Conservation (phyloP, 345 rosid genomes). For the Syzygium grande region DNA sequence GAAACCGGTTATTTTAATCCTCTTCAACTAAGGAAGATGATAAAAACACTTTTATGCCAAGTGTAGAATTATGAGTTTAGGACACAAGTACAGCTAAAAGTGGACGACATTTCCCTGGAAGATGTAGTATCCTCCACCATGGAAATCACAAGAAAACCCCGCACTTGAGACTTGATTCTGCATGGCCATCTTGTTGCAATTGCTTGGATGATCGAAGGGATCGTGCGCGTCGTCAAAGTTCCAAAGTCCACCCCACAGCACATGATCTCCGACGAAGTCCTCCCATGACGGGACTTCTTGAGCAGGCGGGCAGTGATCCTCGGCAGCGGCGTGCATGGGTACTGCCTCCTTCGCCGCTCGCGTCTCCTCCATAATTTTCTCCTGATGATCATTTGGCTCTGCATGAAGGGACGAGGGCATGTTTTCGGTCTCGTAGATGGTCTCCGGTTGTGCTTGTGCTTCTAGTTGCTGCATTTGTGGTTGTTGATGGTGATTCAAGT, state of each 20-base stretch:
- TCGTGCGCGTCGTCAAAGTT: slow-evolving; percentile 22
- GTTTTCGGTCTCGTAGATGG: neutral
- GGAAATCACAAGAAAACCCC: slow-evolving; percentile 20
- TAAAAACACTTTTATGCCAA: neutral
- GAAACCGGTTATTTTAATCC: neutral
- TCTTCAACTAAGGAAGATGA: neutral
- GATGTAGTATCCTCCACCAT: neutral
- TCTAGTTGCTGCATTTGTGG: slow-evolving; percentile 1
- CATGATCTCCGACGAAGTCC: slow-evolving; percentile 26
- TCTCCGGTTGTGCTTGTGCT: neutral
- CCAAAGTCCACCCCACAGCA: slow-evolving; percentile 45
- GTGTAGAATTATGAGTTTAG: neutral
- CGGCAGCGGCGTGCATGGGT: neutral
- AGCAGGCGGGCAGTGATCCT: slow-evolving; percentile 19
- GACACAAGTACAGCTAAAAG: neutral
- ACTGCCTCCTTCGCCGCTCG: neutral
- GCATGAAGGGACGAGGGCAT: neutral
- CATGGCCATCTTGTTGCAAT: slow-evolving; percentile 2
- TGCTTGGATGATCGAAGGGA: slow-evolving; percentile 11
- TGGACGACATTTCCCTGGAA: neutral
- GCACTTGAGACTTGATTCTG: slow-evolving; percentile 10
- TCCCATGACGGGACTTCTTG: slow-evolving; percentile 13
- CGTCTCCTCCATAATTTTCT: neutral
- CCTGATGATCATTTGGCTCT: neutral
- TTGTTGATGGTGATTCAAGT: neutral